These are phyloP conservation scores for Myxozyma nipponensis DNA, from an alignment of 805 yeast species.

Conservation along the genomic window DNA sequence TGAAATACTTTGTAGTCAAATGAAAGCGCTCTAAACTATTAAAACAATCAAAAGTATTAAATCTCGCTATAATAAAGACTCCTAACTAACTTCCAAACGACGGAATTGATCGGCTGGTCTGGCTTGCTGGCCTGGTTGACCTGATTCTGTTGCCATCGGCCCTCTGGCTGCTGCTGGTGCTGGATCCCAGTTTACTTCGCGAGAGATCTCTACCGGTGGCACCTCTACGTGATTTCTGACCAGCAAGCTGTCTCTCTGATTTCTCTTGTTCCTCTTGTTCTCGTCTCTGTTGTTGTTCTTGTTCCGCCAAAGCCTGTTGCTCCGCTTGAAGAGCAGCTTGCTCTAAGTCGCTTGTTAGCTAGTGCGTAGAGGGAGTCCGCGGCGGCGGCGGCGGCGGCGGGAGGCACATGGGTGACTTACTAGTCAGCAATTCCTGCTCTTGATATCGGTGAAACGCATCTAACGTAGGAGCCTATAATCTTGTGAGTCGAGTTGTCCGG, in stretches of 20 bases:
- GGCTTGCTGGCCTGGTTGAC: not conserved
- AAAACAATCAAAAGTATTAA: no score
- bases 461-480: constrained; percentile 19
- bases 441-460: constrained; percentile 15
- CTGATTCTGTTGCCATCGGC: no score
- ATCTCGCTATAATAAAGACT: no score
- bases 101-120: not conserved
- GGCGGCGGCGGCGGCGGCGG: not conserved
- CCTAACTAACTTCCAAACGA: no score
- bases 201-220: no score
- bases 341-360: not conserved
- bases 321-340: not conserved
- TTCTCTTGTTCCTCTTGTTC: not conserved
- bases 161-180: no score
- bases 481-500: not conserved
- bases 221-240: no score
- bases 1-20: no score
- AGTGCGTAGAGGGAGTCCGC: no score
- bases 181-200: no score
- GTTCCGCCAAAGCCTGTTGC: not conserved
- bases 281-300: not conserved
- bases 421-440: constrained; percentile 11
- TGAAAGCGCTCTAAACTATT: no score
- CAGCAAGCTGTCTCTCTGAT: no score
- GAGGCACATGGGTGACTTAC: constrained; percentile 4